A percentile compares a stretch with the other conserved stretches of the same genome.
Evolutionary conservation across 1,284 basidiomycete species (phyloP).

Genomic region (Leucoagaricus sp.): DNA sequence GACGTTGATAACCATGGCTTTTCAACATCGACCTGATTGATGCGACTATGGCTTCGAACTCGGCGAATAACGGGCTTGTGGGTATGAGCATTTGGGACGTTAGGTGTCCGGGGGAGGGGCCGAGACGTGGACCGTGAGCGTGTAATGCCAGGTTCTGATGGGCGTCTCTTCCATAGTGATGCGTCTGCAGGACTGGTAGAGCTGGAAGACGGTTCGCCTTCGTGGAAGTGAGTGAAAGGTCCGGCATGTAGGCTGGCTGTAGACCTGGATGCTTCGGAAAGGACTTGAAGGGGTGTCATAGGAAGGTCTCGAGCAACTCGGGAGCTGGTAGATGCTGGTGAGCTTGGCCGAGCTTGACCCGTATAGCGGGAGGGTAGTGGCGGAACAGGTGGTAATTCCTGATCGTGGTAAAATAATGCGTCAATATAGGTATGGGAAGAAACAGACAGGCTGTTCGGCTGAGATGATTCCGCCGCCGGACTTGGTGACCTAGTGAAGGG

Average conservation of each 20-base stretch:
- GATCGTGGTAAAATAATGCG: conserved; percentile 38
- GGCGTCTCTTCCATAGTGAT: conserved; percentile 13
- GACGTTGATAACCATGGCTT: conserved; percentile 5
- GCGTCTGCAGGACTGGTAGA: conserved; percentile 4
- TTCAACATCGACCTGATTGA: neutral
- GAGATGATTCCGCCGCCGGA: conserved; percentile 41
- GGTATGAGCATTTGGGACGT: neutral
- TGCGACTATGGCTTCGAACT: conserved; percentile 5
- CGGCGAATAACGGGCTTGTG: neutral
- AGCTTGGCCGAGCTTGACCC: neutral
- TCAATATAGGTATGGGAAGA: conserved; percentile 42
- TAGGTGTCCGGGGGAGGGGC: conserved; percentile 12
- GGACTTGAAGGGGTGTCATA: neutral
- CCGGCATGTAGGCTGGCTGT: too few species aligned
- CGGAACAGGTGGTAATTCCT: conserved; percentile 35
- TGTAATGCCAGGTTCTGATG: conserved; percentile 4
- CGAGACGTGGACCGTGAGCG: conserved; percentile 7
- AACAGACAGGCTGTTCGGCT: conserved; percentile 28
- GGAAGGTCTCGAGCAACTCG: neutral
- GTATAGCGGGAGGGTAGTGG: conserved; percentile 30
- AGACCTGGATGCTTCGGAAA: too few species aligned
- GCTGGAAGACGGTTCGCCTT: neutral
- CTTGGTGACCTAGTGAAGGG: conserved; percentile 31
- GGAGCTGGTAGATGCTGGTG: neutral
- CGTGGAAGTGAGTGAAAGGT: too few species aligned